These are phyloP conservation scores for Rubia yunnanensis DNA, from an alignment of 257 asterid genomes.

Conservation along the genomic window DNA sequence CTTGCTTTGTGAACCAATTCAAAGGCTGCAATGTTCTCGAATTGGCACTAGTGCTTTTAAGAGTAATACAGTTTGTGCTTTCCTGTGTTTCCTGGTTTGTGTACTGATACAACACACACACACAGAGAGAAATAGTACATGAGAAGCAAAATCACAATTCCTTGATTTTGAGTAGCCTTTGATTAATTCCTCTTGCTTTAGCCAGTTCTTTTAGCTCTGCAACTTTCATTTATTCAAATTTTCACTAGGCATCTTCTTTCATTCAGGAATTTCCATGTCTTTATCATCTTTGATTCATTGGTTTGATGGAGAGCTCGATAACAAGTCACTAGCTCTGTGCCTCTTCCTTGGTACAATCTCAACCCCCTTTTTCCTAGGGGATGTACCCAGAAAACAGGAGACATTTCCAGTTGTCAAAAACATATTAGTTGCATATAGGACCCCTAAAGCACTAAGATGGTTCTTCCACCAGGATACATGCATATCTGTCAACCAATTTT, in stretches of 20 bases:
- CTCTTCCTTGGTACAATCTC: conserved; percentile 27
- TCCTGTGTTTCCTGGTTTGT: background rate
- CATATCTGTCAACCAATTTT: too few relatives aligned
- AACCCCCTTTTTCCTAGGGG: conserved; percentile 18
- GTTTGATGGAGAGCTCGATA: conserved; percentile 17
- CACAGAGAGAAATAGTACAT: conserved; percentile 2
- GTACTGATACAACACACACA: background rate
- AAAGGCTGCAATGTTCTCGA: background rate
- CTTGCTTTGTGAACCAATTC: background rate
- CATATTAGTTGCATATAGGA: too few relatives aligned
- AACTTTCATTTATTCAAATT: conserved; percentile 52
- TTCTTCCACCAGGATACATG: too few relatives aligned
- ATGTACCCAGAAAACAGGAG: conserved; percentile 28
- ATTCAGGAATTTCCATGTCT: conserved; percentile 36
- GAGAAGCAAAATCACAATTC: conserved; percentile 46
- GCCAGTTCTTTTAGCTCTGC: conserved; percentile 50
- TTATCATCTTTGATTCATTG: conserved; percentile 15
- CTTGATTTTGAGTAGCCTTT: conserved; percentile 66
- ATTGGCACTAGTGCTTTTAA: background rate
- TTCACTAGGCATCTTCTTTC: conserved; percentile 21
- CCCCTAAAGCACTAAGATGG: too few relatives aligned
- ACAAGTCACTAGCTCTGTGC: conserved; percentile 18
- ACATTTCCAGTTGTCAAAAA: background rate
- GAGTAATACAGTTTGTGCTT: background rate
- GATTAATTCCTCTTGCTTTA: conserved; percentile 56